These are phyloP conservation scores for Dioscorea dumetorum DNA, from an alignment of 106 monocot genomes.

Conservation along the genomic window DNA sequence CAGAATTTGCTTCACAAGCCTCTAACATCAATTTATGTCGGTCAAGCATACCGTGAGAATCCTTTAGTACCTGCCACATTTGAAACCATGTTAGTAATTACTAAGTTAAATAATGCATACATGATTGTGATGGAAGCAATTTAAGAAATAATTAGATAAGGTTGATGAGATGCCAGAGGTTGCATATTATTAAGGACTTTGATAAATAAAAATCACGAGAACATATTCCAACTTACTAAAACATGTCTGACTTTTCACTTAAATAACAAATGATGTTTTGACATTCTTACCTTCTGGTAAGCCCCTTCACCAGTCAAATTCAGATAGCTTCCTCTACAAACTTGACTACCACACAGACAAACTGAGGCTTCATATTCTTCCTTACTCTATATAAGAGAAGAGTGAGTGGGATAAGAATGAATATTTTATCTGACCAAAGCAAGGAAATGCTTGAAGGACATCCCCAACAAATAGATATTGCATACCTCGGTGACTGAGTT, in stretches of 20 bases:
- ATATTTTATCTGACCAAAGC: constrained; percentile 4
- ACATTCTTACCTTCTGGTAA: constrained; percentile 64
- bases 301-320: constrained; percentile 91
- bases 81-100: background rate
- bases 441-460: constrained; percentile 3
- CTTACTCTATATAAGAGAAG: constrained; percentile 70
- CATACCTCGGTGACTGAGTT: constrained; percentile 68
- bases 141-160: too few species aligned
- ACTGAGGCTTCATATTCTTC: constrained; percentile 99
- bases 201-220: too few species aligned
- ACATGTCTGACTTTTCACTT: too few species aligned
- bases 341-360: constrained; percentile 93
- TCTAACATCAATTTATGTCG: constrained; percentile 85
- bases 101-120: too few species aligned
- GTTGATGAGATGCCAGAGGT: too few species aligned
- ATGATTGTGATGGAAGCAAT: too few species aligned
- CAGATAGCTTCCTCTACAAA: constrained; percentile 96
- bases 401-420: background rate
- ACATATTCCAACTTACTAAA: too few species aligned
- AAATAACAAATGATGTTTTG: too few species aligned
- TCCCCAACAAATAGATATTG: background rate
- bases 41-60: constrained; percentile 85
- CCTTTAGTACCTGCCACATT: constrained; percentile 67
- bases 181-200: too few species aligned
- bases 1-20: constrained; percentile 80